Evolutionary conservation across 805 yeast species (phyloP).

Genomic region (Yarrowia porcina): DNA sequence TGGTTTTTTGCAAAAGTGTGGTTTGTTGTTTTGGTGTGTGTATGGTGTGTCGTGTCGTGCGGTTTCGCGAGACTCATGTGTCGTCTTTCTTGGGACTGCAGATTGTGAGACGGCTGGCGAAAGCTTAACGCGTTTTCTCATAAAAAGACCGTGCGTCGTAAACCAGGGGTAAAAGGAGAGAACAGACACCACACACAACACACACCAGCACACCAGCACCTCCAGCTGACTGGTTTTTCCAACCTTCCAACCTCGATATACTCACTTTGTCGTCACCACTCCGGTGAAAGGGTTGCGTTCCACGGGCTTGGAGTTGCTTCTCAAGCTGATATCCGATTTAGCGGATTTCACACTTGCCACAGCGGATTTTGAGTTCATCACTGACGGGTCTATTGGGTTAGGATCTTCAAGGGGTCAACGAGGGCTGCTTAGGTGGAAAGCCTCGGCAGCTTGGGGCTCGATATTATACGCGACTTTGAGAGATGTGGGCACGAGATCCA

Average conservation of each 20-base stretch:
- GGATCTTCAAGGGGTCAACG: constrained; percentile 23
- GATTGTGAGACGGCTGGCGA: constrained; percentile 24
- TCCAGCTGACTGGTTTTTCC: background rate
- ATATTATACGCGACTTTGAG: background rate
- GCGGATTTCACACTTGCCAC: constrained; percentile 20
- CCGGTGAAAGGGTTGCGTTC: constrained; percentile 6
- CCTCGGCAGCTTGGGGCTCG: background rate
- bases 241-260: background rate
- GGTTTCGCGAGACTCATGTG: constrained; percentile 21
- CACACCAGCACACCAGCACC: background rate
- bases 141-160: constrained; percentile 16
- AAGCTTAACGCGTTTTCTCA: constrained; percentile 23
- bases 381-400: constrained; percentile 22
- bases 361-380: background rate
- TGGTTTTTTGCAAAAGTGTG: background rate
- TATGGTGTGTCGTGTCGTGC: constrained; percentile 17
- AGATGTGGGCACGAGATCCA: background rate
- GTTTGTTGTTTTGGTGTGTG: background rate
- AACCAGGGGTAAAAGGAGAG: constrained; percentile 21
- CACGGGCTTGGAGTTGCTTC: background rate
- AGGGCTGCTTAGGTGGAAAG: constrained; percentile 1
- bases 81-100: constrained; percentile 5
- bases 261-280: background rate
- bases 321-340: background rate
- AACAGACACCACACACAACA: no score